Base-by-base conservation (phyloP, 2,329 filamentous ascomycete genomes). In the Nigrospora osmanthi region DNA sequence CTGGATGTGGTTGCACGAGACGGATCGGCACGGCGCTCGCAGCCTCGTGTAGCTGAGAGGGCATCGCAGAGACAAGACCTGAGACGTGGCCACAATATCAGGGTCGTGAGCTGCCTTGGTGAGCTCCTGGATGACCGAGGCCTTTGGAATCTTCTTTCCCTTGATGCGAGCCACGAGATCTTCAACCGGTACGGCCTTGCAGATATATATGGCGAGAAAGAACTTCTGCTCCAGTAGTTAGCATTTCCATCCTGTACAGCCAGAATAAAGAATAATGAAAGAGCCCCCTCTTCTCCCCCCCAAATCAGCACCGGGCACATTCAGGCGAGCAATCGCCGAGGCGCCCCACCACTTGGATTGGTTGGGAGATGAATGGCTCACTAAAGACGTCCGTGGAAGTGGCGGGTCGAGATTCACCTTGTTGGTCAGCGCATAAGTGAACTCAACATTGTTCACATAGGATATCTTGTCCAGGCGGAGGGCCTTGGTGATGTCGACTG, bases 391-490 rank as follows among this genome's bases (percentile, higher is more conserved):
- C 42, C 45, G 49, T 50, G 46, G 56, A 42, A 53, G 44, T 54
- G 49, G 50, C 47, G 40, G 40, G 35, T 42, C 30, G 17, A 19
- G 28, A 42, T 75, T 67, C 71, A 81, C 89, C 81, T 95, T 95
- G 50, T 79, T 77, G 13, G 93, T 97, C 53, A 97, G 71, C 39
- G 93, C 93, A 66, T 96, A 98, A 35, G 89, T 95, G 64, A 98
- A 83, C 47, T 86, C 80, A 49, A 98, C 70, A 41, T 73, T 81
- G 60, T 97, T 97, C 44, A 70, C 69, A 58, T 91, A 94, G 37
- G 75, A 74, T 15, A 73, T 59, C 11, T 81, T 78, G 51, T 79
- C 82, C 30, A 87, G 78, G 15, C 84, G 80, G 38, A 97, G 71
- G 48, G 80, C 76, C 52, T 78, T 72, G 9, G 93, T 98, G 49